phyloP scores from a whole-genome alignment of 163 green algal genomes.

The Trebouxia gelatinosa region DNA sequence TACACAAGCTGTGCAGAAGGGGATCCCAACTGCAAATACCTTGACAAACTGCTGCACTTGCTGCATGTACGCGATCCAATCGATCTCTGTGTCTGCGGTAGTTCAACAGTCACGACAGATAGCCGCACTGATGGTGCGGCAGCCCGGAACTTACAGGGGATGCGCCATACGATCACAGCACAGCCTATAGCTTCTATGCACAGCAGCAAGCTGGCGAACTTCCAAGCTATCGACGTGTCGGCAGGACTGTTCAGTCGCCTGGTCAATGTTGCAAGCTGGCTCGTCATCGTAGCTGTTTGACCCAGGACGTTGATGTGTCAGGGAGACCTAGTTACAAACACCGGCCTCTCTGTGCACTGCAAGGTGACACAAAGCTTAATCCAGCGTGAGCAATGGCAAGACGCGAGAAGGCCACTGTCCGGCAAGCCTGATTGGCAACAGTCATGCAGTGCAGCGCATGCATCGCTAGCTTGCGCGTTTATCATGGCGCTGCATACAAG shows the following conservation, averaged over 20 bases:
- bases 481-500: too few species aligned
- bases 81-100: slow-evolving; percentile 85
- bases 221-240: background rate
- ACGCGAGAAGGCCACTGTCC: too few species aligned
- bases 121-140: background rate
- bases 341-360: too few species aligned
- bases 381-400: too few species aligned
- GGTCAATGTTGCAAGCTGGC: too few species aligned
- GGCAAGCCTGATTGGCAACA: too few species aligned
- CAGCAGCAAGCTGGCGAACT: slow-evolving; percentile 37
- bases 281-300: too few species aligned
- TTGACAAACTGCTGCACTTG: slow-evolving; percentile 72
- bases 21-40: slow-evolving; percentile 27
- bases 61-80: slow-evolving; percentile 87
- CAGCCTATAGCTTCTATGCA: slow-evolving; percentile 42
- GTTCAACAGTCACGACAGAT: background rate
- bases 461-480: too few species aligned
- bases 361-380: too few species aligned
- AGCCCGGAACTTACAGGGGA: slow-evolving; percentile 42
- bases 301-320: too few species aligned
- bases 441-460: too few species aligned
- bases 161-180: slow-evolving; percentile 49
- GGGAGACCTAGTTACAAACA: too few species aligned
- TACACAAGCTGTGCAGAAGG: background rate
- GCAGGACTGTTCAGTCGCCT: background rate